Percentiles rank a stretch among this genome's conserved stretches.
These are phyloP conservation scores for Chaetomium tenue DNA, from an alignment of 495 filamentous ascomycete genomes.

Conservation along the genomic window DNA sequence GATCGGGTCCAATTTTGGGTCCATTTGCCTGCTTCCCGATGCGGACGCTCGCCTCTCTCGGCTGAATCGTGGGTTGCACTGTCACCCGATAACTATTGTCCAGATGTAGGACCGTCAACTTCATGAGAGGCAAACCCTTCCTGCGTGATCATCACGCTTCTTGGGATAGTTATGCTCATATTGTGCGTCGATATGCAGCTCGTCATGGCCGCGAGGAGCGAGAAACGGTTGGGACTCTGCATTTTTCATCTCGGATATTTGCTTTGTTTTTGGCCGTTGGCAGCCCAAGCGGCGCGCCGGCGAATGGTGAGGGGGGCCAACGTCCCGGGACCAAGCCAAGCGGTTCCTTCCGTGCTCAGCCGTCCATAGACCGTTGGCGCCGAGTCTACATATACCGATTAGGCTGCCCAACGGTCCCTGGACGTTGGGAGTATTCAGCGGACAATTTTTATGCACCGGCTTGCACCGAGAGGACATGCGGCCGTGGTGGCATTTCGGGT, in stretches of 20 bases:
- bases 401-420: conserved; percentile 2
- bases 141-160: neutral
- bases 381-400: neutral
- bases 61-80: conserved; percentile 13
- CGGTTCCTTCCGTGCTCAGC: conserved; percentile 1
- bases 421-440: neutral
- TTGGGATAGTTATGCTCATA: neutral
- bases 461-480: neutral
- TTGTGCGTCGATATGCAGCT: conserved; percentile 4
- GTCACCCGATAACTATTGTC: neutral
- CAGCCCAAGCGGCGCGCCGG: neutral
- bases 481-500: neutral
- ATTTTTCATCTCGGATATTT: conserved; percentile 17
- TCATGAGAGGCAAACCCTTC: neutral
- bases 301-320: neutral
- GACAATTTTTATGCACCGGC: neutral
- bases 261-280: neutral
- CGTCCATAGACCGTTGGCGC: neutral
- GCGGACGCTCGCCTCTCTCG: neutral
- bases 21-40: conserved; percentile 7
- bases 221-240: neutral
- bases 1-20: neutral
- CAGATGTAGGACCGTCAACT: conserved; percentile 4
- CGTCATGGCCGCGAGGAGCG: neutral
- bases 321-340: neutral